phyloP scores from a whole-genome alignment of 192 early-diverging fungal genomes.

The Fimicolochytrium jonesii region DNA sequence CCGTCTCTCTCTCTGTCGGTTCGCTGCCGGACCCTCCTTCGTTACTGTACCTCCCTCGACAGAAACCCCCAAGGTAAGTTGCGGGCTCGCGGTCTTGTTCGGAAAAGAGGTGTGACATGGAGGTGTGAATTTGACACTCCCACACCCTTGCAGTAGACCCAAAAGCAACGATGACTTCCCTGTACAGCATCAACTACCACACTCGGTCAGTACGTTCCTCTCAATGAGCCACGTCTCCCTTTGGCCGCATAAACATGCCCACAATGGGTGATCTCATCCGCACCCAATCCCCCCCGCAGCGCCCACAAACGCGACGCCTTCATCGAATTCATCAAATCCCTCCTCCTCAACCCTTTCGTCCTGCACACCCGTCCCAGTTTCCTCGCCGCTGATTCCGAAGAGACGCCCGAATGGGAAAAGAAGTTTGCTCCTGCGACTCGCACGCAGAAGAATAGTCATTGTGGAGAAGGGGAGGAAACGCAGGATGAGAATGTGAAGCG shows the following conservation, averaged over 20 bases:
- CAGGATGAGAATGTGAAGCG: conserved; percentile 53
- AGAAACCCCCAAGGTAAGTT: too few species aligned
- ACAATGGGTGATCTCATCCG: neutral
- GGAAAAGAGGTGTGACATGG: too few species aligned
- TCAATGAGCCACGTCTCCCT: neutral
- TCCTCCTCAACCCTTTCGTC: conserved; percentile 82
- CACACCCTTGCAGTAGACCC: too few species aligned
- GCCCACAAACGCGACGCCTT: conserved; percentile 87
- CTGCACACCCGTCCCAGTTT: conserved; percentile 54
- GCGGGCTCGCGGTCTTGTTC: too few species aligned
- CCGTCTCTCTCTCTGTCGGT: too few species aligned
- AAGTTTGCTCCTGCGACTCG: too few species aligned
- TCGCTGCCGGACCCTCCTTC: too few species aligned
- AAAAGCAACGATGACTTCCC: conserved; percentile 30
- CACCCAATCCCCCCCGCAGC: conserved; percentile 13
- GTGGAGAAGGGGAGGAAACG: conserved; percentile 28
- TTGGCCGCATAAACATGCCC: neutral
- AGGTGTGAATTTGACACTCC: too few species aligned
- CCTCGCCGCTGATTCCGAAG: too few species aligned
- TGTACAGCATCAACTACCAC: conserved; percentile 34
- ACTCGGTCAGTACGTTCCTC: neutral
- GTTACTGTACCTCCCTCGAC: too few species aligned
- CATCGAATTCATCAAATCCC: conserved; percentile 84
- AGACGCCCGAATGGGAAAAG: too few species aligned
- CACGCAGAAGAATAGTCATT: too few species aligned